Evolutionary conservation across 1,284 basidiomycete species (phyloP).

Genomic region (Vanrija pseudolonga): DNA sequence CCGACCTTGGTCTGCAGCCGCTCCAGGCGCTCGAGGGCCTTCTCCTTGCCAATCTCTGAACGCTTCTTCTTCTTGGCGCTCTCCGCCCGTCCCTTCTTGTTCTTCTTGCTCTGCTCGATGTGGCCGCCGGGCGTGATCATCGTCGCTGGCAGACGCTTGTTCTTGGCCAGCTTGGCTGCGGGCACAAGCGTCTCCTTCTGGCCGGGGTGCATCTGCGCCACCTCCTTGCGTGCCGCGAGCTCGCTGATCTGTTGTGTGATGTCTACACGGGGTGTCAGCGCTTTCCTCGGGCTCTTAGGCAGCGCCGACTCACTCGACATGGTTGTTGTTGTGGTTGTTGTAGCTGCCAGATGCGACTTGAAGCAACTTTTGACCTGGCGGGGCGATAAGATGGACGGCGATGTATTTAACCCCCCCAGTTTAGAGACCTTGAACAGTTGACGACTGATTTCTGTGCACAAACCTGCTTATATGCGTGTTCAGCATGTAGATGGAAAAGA

Average conservation of each 20-base stretch:
- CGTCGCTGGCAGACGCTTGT: conserved; percentile 43
- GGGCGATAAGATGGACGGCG: too few relatives aligned
- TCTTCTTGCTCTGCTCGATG: conserved; percentile 31
- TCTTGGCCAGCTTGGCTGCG: conserved; percentile 40
- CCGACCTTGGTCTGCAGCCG: conserved; percentile 19
- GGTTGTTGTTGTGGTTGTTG: not conserved
- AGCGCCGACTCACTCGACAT: conserved; percentile 6
- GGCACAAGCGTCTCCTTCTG: conserved; percentile 18
- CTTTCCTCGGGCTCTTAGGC: not conserved
- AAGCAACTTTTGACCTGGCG: too few relatives aligned
- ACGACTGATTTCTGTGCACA: too few relatives aligned
- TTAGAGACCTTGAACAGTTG: too few relatives aligned
- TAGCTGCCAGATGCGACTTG: too few relatives aligned
- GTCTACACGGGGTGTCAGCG: not conserved
- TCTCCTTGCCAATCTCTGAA: conserved; percentile 34
- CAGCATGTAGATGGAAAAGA: too few relatives aligned
- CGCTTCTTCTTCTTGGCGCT: conserved; percentile 24
- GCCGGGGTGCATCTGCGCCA: conserved; percentile 14
- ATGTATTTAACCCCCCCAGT: too few relatives aligned
- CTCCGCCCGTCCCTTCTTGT: conserved; percentile 5
- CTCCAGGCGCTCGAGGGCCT: conserved; percentile 35
- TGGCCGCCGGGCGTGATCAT: conserved; percentile 39
- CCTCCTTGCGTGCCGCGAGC: conserved; percentile 16
- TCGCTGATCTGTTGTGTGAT: conserved; percentile 5
- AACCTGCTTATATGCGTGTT: too few relatives aligned